Evolutionary conservation across 257 asterid genomes (phyloP).

Genomic region (Fraxinus cuspidata): DNA sequence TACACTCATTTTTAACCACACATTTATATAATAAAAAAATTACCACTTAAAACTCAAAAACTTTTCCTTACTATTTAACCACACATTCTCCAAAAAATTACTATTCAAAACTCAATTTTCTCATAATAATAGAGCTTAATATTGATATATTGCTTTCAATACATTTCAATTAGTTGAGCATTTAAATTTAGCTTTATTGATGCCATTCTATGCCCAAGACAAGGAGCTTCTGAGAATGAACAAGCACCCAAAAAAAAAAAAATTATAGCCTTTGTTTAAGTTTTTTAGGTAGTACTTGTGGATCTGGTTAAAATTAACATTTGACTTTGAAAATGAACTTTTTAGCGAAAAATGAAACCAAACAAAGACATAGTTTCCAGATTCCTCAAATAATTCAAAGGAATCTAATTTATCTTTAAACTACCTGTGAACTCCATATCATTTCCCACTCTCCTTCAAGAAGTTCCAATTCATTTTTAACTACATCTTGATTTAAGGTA

Average conservation of each 20-base stretch:
- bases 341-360: too few relatives aligned
- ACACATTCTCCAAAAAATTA: too few relatives aligned
- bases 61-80: too few relatives aligned
- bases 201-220: not conserved
- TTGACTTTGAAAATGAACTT: too few relatives aligned
- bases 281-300: too few relatives aligned
- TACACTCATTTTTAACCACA: too few relatives aligned
- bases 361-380: not conserved
- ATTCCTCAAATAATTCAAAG: conserved; percentile 5
- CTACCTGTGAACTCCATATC: conserved; percentile 97
- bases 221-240: not conserved
- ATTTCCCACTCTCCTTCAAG: conserved; percentile 86
- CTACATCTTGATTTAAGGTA: conserved; percentile 35
- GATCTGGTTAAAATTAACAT: too few relatives aligned
- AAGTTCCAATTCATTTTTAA: conserved; percentile 56
- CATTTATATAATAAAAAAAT: too few relatives aligned
- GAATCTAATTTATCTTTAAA: conserved; percentile 2
- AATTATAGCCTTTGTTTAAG: too few relatives aligned
- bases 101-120: too few relatives aligned
- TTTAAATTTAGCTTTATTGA: not conserved
- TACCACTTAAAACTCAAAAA: too few relatives aligned
- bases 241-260: not conserved
- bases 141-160: not conserved
- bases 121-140: too few relatives aligned
- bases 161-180: not conserved